phyloP scores from a whole-genome alignment of 2,329 filamentous ascomycete genomes.

The Fusarium sp. region DNA sequence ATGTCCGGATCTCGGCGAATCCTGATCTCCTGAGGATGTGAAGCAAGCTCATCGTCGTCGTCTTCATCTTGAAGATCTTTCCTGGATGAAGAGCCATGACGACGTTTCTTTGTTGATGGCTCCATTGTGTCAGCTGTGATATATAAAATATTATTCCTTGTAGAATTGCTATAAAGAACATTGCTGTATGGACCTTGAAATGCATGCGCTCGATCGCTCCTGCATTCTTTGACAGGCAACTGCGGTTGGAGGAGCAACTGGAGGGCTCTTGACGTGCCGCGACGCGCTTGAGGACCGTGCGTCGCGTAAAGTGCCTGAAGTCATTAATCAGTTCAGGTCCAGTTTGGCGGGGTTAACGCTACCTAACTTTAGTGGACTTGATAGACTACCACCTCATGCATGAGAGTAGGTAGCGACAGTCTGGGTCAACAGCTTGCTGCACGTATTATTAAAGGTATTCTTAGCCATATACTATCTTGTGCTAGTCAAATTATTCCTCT shows the following conservation, averaged over 20 bases:
- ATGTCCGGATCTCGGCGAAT: conserved; percentile 47
- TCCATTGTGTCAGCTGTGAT: conserved; percentile 61
- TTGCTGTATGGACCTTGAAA: background rate
- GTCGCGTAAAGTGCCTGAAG: conserved; percentile 42
- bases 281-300: conserved; percentile 24
- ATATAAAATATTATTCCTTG: background rate
- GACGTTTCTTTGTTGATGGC: conserved; percentile 70
- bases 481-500: background rate
- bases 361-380: conserved; percentile 8
- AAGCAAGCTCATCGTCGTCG: conserved; percentile 62
- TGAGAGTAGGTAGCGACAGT: background rate
- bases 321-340: background rate
- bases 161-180: background rate
- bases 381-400: background rate
- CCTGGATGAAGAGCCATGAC: conserved; percentile 60
- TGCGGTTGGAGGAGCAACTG: conserved; percentile 48
- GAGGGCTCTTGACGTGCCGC: conserved; percentile 23
- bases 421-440: background rate
- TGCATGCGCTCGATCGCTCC: conserved; percentile 3
- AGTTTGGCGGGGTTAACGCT: conserved; percentile 29
- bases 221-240: conserved; percentile 25
- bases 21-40: conserved; percentile 61
- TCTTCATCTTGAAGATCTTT: conserved; percentile 47
- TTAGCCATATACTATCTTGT: no score
- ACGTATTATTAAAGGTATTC: background rate